Conservation (phyloP, 2,329 filamentous ascomycete genomes). For the Xylaria sp. region DNA sequence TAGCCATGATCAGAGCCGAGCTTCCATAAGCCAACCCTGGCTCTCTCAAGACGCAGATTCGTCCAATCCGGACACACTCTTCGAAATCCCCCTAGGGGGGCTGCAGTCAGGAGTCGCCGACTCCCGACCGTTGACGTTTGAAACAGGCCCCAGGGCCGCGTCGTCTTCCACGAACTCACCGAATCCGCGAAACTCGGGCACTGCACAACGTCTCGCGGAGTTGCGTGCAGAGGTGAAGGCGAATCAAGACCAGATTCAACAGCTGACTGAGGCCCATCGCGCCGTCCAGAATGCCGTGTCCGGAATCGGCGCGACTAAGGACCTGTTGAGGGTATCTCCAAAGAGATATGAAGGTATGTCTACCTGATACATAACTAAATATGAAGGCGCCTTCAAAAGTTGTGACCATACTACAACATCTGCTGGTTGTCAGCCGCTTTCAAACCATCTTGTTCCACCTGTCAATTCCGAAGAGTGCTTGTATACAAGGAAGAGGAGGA, state of each 20-base stretch:
- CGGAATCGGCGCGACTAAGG: slow-evolving; percentile 15
- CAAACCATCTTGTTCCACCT: too few relatives aligned
- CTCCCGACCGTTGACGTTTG: background rate
- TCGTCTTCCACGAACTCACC: slow-evolving; percentile 8
- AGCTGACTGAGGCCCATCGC: slow-evolving; percentile 16
- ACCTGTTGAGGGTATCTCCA: background rate
- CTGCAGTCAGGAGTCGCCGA: background rate
- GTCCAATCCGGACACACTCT: slow-evolving; percentile 14
- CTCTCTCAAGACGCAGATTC: slow-evolving; percentile 1
- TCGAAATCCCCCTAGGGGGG: slow-evolving; percentile 10
- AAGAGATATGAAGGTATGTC: background rate
- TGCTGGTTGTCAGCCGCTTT: too few relatives aligned
- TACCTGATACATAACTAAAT: background rate
- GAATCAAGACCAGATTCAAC: slow-evolving; percentile 17
- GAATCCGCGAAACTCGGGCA: background rate
- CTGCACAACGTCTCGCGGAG: slow-evolving; percentile 11
- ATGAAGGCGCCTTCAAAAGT: background rate
- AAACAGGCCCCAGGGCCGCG: background rate
- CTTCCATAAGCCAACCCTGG: slow-evolving; percentile 2
- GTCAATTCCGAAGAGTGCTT: too few relatives aligned
- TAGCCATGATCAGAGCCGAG: slow-evolving; percentile 1
- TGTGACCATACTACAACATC: too few relatives aligned
- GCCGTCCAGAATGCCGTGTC: slow-evolving; percentile 14
- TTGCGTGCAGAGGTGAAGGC: slow-evolving; percentile 14
- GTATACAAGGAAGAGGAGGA: too few relatives aligned